These are phyloP conservation scores for Rhamnella rubrinervis DNA, from an alignment of 331 rosid species.

Conservation along the genomic window DNA sequence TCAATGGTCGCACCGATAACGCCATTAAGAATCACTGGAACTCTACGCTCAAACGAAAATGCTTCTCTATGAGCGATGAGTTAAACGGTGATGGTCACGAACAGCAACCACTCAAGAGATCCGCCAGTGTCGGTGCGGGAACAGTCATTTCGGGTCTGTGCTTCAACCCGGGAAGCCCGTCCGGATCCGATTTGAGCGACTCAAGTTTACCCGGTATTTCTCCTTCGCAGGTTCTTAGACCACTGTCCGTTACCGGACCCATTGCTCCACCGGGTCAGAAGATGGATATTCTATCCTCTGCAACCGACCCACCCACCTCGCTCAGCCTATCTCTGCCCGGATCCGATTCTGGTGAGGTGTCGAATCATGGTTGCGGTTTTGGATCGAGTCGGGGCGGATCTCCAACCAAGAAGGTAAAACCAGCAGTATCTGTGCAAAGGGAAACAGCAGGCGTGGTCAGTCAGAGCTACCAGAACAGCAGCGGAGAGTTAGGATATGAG, in stretches of 20 bases:
- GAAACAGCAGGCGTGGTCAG: not conserved
- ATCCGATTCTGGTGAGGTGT: constrained; percentile 26
- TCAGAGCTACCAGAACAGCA: constrained; percentile 6
- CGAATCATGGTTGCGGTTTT: constrained; percentile 22
- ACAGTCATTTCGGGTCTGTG: constrained; percentile 23
- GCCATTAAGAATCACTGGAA: constrained; percentile 92
- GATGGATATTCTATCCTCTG: constrained; percentile 25
- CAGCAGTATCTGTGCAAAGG: not conserved
- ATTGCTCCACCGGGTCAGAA: constrained; percentile 11
- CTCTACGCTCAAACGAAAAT: constrained; percentile 78
- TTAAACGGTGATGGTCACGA: constrained; percentile 21
- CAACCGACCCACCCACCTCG: constrained; percentile 59
- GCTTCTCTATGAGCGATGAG: constrained; percentile 41
- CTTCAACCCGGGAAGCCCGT: constrained; percentile 53
- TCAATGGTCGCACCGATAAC: constrained; percentile 84
- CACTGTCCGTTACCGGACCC: constrained; percentile 13
- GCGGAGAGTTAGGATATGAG: constrained; percentile 31
- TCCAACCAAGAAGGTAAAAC: constrained; percentile 11
- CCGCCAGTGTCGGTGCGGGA: constrained; percentile 56
- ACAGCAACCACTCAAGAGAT: constrained; percentile 51
- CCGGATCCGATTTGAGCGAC: constrained; percentile 77
- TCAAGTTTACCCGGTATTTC: constrained; percentile 42
- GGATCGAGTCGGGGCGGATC: constrained; percentile 7
- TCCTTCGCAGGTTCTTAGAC: constrained; percentile 27
- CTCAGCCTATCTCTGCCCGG: constrained; percentile 71